Conservation (phyloP, 345 rosid genomes). For the Ceriops zippeliana region DNA sequence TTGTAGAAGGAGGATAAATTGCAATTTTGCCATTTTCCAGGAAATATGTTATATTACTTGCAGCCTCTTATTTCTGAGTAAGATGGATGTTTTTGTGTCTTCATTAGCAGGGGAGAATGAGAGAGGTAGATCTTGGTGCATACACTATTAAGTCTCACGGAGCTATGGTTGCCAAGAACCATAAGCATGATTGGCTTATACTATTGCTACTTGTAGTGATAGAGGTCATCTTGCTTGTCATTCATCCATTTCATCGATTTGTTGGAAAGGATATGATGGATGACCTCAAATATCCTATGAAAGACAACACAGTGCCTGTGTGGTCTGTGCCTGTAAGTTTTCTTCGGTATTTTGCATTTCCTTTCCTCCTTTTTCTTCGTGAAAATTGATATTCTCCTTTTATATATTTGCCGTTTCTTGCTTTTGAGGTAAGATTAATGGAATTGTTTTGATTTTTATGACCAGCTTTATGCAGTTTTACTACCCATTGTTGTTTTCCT, state of each 20-base stretch:
- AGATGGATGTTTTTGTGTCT: neutral
- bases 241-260: slow-evolving; percentile 77
- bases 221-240: slow-evolving; percentile 36
- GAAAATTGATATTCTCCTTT: neutral
- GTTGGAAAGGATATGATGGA: slow-evolving; percentile 76
- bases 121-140: slow-evolving; percentile 41
- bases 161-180: slow-evolving; percentile 51
- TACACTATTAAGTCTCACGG: slow-evolving; percentile 60
- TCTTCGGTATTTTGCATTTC: neutral
- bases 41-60: neutral
- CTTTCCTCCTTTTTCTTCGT: neutral
- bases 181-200: slow-evolving; percentile 75
- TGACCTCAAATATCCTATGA: slow-evolving; percentile 71
- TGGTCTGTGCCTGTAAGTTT: slow-evolving; percentile 72
- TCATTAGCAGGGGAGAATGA: slow-evolving; percentile 36
- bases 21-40: no score
- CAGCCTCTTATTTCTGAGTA: neutral
- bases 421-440: neutral
- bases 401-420: no score
- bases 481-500: slow-evolving; percentile 55
- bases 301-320: slow-evolving; percentile 58
- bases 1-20: no score
- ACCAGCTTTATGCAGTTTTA: slow-evolving; percentile 48
- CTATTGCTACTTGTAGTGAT: slow-evolving; percentile 46
- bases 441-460: slow-evolving; percentile 14